Percentiles rank a stretch among this genome's conserved stretches.
These are phyloP conservation scores for Penicillium manginii DNA, from an alignment of 495 filamentous ascomycete species.

Conservation along the genomic window DNA sequence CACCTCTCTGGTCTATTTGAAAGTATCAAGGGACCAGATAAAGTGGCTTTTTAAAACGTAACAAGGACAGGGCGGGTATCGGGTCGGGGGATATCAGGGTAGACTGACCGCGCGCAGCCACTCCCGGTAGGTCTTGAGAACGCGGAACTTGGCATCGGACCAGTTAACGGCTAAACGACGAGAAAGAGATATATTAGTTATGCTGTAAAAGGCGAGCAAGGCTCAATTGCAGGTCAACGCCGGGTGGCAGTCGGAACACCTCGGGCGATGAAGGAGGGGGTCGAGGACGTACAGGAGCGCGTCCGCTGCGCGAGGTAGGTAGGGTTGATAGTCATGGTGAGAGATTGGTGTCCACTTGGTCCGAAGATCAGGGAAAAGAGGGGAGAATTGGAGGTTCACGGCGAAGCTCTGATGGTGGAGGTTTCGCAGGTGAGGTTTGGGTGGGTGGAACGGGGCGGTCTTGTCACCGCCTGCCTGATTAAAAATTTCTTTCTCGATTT, in stretches of 20 bases:
- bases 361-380: slow-evolving; percentile 22
- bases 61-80: not conserved
- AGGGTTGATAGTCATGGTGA: slow-evolving; percentile 79
- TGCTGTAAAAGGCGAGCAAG: not conserved
- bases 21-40: too few species aligned
- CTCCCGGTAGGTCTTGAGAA: slow-evolving; percentile 83
- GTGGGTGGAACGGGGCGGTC: slow-evolving; percentile 14
- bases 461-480: slow-evolving; percentile 51
- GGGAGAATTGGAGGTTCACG: slow-evolving; percentile 24
- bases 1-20: too few species aligned
- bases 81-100: slow-evolving; percentile 10
- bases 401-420: slow-evolving; percentile 35
- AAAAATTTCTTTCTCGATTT: slow-evolving; percentile 40
- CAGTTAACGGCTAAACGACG: slow-evolving; percentile 73
- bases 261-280: slow-evolving; percentile 22
- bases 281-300: slow-evolving; percentile 72
- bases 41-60: not conserved
- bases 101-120: slow-evolving; percentile 89
- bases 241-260: slow-evolving; percentile 23
- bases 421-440: slow-evolving; percentile 30
- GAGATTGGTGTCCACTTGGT: slow-evolving; percentile 18
- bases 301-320: slow-evolving; percentile 90
- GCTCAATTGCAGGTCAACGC: slow-evolving; percentile 19
- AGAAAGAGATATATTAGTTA: slow-evolving; percentile 28
- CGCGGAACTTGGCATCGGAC: slow-evolving; percentile 80